Base-by-base conservation (phyloP, 768 basidiomycete species). In the Sporobolomyces phaffii region DNA sequence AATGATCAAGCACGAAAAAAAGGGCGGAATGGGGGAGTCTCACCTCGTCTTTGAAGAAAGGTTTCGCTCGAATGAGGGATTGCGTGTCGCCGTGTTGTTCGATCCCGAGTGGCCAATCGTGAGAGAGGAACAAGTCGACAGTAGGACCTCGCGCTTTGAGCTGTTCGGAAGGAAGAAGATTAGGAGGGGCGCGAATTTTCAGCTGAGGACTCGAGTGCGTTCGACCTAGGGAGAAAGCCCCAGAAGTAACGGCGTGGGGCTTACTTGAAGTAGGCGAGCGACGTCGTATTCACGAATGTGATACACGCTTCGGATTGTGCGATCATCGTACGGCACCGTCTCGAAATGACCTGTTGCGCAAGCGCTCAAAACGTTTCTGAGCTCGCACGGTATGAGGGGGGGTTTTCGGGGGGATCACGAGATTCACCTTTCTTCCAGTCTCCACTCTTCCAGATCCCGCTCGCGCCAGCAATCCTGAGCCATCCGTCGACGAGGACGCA, bases 61-160 rank as follows among this genome's bases (percentile, higher is more conserved):
- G 84, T 76, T 93, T 98, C 47, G 84, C 83, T 4, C 84, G 81
- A 18, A 98, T 78, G 0, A 99, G 81, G 13, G 74, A 80, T 9
- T 75, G 73, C 10, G 86, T 77, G 73, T 97, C 83, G 22, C 93
- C 92, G 69, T 91, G 81, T 13, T 85, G 84, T 65, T 88, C 91
- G 60, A 99, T 92, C 2, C 82, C 82, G 45, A 84, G 82, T 0
- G 96, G 96, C 96, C 94, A 99, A 78, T 98, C 96, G 76, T 99
- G 94, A 3, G 93, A 97, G 40, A 98, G 81, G 80, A 97, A 90
- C 31, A 98, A 83, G 33, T 85, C 78, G 9, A 86, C 83, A 14
- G 15, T 9, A 0, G 45, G 18, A 11, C 61, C 58, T 26, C 64
- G 59, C 57, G 51, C 28, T 44, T 67, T 69, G 62, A 67, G 65